Evolutionary conservation across 352 stramenopile genomes (phyloP), one percentile per base, ranked within the genome.

Genomic region (Pythium angustatum): DNA sequence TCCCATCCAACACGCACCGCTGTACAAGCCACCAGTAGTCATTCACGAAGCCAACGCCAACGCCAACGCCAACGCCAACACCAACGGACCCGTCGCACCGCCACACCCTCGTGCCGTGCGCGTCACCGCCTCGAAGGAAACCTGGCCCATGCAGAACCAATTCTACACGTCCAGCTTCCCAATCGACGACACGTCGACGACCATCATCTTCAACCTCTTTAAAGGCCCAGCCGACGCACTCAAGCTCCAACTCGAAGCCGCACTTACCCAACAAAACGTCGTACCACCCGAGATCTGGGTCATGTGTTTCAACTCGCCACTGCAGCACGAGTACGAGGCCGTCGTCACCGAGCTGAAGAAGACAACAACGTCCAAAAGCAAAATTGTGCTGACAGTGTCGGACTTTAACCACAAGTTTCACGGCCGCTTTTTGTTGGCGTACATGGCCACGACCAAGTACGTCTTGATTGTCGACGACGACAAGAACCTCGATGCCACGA

Each of bases 151-250:
- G 79, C 45, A 52, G 27, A 28, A 77, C 5, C 49, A 73, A 11
- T 88, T 88, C 59, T 88, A 88, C 68, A 77, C 59, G 5, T 78
- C 73, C 0, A 33, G 48, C 1, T 76, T 75, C 28, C 11, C 31
- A 5, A 53, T 61, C 28, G 55, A 70, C 44, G 77, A 82, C 28
- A 86, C 77, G 21, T 87, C 78, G 12, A 87, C 80, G n/a, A 89
- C 80, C 12, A 89, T 89, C 68, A 89, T 89, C 66, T 87, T 89
- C 62, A 89, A 89, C 63, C 62, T 86, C 24, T 89, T 84, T 66
- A 83, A 86, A 52, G 78, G 80, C 9, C 69, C 73, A 49, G 68
- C 75, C 1, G 67, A 74, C 9, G 76, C 77, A 6, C 67, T 89
- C 2, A 69, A 71, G 4, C 64, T 79, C 48, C 80, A 89, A 56